Percentiles rank a stretch among this genome's conserved stretches.
These are phyloP conservation scores for Bruguiera hainesii DNA, from an alignment of 441 rosid species.

Conservation along the genomic window DNA sequence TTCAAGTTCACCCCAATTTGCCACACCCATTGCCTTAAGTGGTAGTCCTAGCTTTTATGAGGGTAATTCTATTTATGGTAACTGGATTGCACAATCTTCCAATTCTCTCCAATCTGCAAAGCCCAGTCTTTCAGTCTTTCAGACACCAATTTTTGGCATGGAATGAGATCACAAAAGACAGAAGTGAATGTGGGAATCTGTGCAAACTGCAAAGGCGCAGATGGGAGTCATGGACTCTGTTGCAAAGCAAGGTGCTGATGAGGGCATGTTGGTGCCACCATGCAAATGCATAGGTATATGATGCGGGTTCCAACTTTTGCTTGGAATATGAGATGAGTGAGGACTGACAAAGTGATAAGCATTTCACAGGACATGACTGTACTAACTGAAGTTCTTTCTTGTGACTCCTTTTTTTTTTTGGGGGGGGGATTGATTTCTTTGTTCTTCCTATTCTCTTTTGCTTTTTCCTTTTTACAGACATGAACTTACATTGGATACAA, in stretches of 20 bases:
- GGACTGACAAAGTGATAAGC: background rate
- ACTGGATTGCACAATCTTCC: slow-evolving; percentile 44
- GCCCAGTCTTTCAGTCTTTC: slow-evolving; percentile 61
- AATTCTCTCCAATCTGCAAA: slow-evolving; percentile 59
- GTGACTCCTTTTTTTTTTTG: background rate
- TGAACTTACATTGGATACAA: slow-evolving; percentile 21
- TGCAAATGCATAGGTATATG: background rate
- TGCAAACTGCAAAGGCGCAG: slow-evolving; percentile 12
- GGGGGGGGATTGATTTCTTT: background rate
- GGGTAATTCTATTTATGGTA: slow-evolving; percentile 40
- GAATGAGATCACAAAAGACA: slow-evolving; percentile 48
- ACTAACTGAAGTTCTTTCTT: slow-evolving; percentile 29
- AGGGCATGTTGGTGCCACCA: background rate
- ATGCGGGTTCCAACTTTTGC: slow-evolving; percentile 20
- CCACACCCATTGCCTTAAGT: slow-evolving; percentile 30
- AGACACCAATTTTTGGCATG: slow-evolving; percentile 86
- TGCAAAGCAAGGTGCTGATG: background rate
- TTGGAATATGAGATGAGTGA: background rate
- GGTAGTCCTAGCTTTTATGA: slow-evolving; percentile 31
- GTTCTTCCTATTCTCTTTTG: background rate
- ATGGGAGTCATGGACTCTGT: slow-evolving; percentile 5
- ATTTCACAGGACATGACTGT: slow-evolving; percentile 33
- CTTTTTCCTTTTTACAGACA: slow-evolving; percentile 14
- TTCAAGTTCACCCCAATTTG: slow-evolving; percentile 42
- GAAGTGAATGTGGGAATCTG: slow-evolving; percentile 31